A percentile compares a stretch with the other conserved stretches of the same genome.
Conservation (phyloP, 2,329 filamentous ascomycete genomes). For the Diaporthe capsici region DNA sequence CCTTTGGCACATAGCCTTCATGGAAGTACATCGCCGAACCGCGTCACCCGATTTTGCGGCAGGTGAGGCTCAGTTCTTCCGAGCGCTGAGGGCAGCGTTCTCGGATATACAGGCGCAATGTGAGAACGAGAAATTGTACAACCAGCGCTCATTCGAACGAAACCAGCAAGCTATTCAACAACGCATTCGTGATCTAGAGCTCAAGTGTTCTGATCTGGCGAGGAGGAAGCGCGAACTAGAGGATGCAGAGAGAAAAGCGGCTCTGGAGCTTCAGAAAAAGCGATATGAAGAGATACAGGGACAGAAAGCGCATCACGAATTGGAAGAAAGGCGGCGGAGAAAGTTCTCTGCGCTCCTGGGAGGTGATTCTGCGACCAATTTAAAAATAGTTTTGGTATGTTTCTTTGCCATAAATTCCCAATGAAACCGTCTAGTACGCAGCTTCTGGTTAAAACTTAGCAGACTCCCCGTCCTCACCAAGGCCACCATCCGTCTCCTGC, state of each 20-base stretch:
- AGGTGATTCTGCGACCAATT: neutral
- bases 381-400: neutral
- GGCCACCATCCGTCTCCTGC: no score
- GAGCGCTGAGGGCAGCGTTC: neutral
- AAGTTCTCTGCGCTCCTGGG: neutral
- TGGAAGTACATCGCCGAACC: neutral
- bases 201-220: neutral
- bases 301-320: neutral
- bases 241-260: neutral
- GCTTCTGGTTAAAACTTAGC: no score
- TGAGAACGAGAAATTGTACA: neutral
- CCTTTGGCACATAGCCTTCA: neutral
- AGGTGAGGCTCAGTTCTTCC: neutral
- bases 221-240: slow-evolving; percentile 1
- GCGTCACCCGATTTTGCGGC: neutral
- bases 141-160: slow-evolving; percentile 9
- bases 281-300: neutral
- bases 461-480: neutral
- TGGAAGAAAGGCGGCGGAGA: neutral
- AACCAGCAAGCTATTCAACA: neutral
- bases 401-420: neutral
- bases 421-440: neutral
- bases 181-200: neutral
- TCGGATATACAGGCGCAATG: neutral
- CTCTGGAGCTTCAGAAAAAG: neutral